Evolutionary conservation across 164 flowering plant species (phyloP), one percentile per base, ranked within the genome.

Genomic region (Chimonanthus salicifolius): DNA sequence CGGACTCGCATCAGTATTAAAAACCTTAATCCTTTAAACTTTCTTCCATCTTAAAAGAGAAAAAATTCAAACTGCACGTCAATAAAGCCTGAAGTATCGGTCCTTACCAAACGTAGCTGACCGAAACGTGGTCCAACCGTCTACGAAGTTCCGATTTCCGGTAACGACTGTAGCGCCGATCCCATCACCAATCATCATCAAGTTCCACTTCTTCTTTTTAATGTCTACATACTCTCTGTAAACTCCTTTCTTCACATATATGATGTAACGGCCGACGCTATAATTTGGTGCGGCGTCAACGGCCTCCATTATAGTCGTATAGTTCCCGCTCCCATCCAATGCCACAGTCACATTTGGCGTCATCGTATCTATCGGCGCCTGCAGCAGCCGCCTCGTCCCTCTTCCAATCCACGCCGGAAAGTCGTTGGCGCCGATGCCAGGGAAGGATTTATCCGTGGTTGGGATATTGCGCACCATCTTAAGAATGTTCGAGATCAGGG

Each of bases 301-400:
- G 0, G 98, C 98, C 13, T 87, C 98, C 84, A 7, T 79, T 13
- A 94, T 83, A 4, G 50, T 81, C 0, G 84, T 82, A 79, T 73
- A 91, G 50, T 86, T 79, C 20, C 98, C 98, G 0, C 80, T 83
- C 62, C 99, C 98, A 69, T 96, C 98, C 2, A 60, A 67, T 0
- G 98, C 98, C 49, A 96, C 98, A 3, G 83, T 78, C 0, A 69
- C 94, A 72, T 93, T 83, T 0, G 83, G 84, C 9, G 72, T 48
- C 4, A 80, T 73, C 11, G 73, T 86, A 47, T 68, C 68, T 1
- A 69, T 16, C 65, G 79, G 67, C 3, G 73, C 82, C 69, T 83
- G 82, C 44, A 92, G 74, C 16, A 92, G 78, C 64, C 84, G 84
- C 69, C 88, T 74, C 43, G 89, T 95, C n/a, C 78, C 72, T 0